Percentiles rank a stretch among this genome's conserved stretches.
Evolutionary conservation across 352 stramenopile genomes (phyloP).

Genomic region (Elongisporangium prolatum): DNA sequence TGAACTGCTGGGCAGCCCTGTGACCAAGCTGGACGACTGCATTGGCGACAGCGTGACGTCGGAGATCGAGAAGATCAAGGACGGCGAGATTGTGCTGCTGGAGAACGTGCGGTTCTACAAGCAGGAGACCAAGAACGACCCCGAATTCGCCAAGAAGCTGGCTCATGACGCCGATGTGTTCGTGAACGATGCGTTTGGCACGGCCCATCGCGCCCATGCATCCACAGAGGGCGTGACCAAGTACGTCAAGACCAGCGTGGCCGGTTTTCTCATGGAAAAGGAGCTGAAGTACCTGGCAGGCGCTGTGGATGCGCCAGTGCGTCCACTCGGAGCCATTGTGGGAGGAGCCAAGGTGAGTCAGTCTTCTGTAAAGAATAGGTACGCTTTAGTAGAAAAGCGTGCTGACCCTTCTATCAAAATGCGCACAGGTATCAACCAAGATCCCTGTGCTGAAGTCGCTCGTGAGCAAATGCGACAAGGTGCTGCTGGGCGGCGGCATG

Average conservation of each 20-base stretch:
- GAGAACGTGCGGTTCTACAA: conserved; percentile 98
- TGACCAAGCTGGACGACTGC: conserved; percentile 94
- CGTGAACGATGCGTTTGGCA: conserved; percentile 99
- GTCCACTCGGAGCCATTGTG: conserved; percentile 94
- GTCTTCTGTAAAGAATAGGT: not conserved
- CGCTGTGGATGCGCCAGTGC: conserved; percentile 85
- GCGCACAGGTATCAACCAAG: conserved; percentile 75
- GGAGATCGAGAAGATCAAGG: conserved; percentile 72
- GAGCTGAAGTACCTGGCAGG: conserved; percentile 95
- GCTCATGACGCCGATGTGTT: conserved; percentile 92
- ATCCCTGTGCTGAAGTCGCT: conserved; percentile 96
- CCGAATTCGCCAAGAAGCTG: conserved; percentile 93
- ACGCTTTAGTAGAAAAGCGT: not conserved
- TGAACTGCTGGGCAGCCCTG: conserved; percentile 89
- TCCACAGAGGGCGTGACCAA: conserved; percentile 97
- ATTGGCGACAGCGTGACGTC: conserved; percentile 89
- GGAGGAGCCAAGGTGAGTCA: conserved; percentile 91
- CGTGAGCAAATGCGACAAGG: conserved; percentile 94
- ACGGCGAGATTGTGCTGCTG: conserved; percentile 92
- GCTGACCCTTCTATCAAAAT: not conserved
- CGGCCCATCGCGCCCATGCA: conserved; percentile 95
- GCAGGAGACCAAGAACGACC: conserved; percentile 96
- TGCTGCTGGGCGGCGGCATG: conserved; percentile 96
- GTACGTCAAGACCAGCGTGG: conserved; percentile 91
- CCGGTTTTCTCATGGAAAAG: conserved; percentile 97